Conservation (phyloP, 768 basidiomycete species). For the Amanita thiersii region DNA sequence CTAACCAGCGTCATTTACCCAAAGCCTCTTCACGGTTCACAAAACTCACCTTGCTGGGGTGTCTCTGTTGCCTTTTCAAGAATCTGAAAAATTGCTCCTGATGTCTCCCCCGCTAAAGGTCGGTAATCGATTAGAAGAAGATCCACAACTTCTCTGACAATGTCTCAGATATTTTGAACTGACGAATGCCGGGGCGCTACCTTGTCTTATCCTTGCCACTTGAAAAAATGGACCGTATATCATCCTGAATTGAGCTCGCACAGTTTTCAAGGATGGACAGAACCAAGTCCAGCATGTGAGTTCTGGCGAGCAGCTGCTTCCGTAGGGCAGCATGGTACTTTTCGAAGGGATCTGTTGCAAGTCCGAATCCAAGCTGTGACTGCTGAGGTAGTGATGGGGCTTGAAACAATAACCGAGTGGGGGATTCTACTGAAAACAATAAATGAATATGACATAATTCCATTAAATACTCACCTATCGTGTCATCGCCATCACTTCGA, state of each 20-base stretch:
- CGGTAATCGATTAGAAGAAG: slow-evolving; percentile 38
- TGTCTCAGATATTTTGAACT: slow-evolving; percentile 4
- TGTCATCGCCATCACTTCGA: slow-evolving; percentile 15
- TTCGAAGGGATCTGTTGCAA: slow-evolving; percentile 41
- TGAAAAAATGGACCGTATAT: slow-evolving; percentile 40
- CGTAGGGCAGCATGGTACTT: slow-evolving; percentile 55
- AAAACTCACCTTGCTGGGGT: slow-evolving; percentile 15
- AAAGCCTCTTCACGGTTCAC: background rate
- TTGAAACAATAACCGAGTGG: slow-evolving; percentile 33
- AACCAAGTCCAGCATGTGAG: slow-evolving; percentile 50
- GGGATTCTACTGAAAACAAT: background rate
- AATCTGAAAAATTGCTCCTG: slow-evolving; percentile 29
- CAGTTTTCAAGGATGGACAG: slow-evolving; percentile 52
- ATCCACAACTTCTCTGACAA: slow-evolving; percentile 29
- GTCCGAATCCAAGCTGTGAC: slow-evolving; percentile 27
- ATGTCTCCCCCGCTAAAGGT: slow-evolving; percentile 42
- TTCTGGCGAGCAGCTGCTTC: slow-evolving; percentile 59
- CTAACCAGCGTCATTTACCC: background rate
- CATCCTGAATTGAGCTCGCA: slow-evolving; percentile 48
- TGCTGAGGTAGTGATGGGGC: slow-evolving; percentile 39
- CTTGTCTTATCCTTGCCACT: slow-evolving; percentile 30
- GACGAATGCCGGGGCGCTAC: slow-evolving; percentile 25
- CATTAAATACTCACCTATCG: too few species aligned
- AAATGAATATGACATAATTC: too few species aligned
- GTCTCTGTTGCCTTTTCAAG: slow-evolving; percentile 29